Conservation (phyloP, 495 filamentous ascomycete genomes). For the Amorphotheca resinae region DNA sequence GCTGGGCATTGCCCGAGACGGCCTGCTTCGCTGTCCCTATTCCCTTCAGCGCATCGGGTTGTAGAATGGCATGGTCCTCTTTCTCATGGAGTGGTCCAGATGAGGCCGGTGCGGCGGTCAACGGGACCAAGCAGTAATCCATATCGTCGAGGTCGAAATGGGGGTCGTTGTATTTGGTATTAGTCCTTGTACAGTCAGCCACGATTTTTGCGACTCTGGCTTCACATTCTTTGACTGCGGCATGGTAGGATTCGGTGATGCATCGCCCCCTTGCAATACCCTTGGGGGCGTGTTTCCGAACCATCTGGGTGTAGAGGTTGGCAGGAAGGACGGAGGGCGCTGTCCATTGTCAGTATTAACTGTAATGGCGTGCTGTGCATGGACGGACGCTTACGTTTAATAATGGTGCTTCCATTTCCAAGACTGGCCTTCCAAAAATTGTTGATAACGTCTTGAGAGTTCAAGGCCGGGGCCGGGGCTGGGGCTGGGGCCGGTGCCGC, state of each 20-base stretch:
- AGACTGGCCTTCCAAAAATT: slow-evolving; percentile 1
- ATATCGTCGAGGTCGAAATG: slow-evolving; percentile 71
- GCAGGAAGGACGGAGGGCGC: slow-evolving; percentile 62
- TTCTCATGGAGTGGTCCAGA: slow-evolving; percentile 2
- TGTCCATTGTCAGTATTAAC: slow-evolving; percentile 6
- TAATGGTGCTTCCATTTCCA: neutral
- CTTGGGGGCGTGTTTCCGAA: slow-evolving; percentile 24
- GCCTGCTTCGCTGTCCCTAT: neutral
- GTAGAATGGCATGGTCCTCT: neutral
- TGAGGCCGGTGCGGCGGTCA: slow-evolving; percentile 23
- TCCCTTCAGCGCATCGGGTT: slow-evolving; percentile 3
- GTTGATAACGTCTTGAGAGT: slow-evolving; percentile 1
- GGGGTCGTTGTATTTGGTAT: slow-evolving; percentile 80
- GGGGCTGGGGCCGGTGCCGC: neutral
- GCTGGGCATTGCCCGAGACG: slow-evolving; percentile 12
- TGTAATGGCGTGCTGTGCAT: neutral
- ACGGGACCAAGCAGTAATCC: slow-evolving; percentile 49
- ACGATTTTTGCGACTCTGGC: slow-evolving; percentile 70
- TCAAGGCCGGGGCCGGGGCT: neutral
- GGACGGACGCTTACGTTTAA: neutral
- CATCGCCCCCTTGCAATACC: slow-evolving; percentile 3
- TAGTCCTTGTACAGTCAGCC: slow-evolving; percentile 66
- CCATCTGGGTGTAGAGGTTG: slow-evolving; percentile 56
- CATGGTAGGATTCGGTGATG: slow-evolving; percentile 40
- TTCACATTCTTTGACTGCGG: slow-evolving; percentile 55